Conservation (phyloP, 1,284 basidiomycete genomes). For the Fomitopsis palustris region DNA sequence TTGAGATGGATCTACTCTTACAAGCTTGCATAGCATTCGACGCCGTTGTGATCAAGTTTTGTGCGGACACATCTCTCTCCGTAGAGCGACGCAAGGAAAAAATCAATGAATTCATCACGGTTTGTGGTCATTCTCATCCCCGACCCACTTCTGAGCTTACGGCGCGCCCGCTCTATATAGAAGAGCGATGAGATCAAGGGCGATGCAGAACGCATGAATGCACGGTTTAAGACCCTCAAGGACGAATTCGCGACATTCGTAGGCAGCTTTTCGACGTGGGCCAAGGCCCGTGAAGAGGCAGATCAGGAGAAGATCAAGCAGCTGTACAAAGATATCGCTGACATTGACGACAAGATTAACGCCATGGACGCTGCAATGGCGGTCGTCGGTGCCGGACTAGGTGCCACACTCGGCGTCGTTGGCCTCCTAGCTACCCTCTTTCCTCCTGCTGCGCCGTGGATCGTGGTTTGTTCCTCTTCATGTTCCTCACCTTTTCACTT, state of each 20-base stretch:
- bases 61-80: neutral
- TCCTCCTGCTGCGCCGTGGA: neutral
- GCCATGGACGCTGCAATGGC: neutral
- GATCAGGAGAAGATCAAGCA: neutral
- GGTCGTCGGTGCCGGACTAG: neutral
- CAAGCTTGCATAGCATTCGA: neutral
- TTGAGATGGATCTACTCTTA: neutral
- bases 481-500: neutral
- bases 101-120: neutral
- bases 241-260: neutral
- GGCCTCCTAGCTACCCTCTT: neutral
- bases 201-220: neutral
- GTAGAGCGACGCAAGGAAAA: neutral
- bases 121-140: neutral
- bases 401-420: neutral
- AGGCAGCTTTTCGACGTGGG: neutral
- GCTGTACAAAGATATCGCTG: neutral
- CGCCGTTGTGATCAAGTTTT: neutral
- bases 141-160: neutral
- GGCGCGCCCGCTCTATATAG: neutral
- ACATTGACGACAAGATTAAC: neutral
- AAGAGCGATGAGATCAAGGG: neutral
- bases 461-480: neutral
- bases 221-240: neutral
- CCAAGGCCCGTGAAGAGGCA: neutral